phyloP scores from a whole-genome alignment of 2,329 filamentous ascomycete genomes.

The Thermomyces lanuginosus region DNA sequence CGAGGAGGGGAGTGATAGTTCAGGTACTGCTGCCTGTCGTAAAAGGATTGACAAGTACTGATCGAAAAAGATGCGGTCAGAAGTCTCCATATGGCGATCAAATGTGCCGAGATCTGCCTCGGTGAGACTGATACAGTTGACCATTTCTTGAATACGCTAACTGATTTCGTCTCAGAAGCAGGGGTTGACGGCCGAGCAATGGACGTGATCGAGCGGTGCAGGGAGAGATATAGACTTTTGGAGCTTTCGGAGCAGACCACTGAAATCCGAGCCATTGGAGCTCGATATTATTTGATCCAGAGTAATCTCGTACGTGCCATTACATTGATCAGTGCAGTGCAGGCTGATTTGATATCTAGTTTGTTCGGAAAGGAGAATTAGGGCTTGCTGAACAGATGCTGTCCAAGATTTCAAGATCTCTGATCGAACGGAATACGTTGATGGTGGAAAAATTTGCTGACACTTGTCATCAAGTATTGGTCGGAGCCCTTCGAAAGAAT shows the following conservation, averaged over 20 bases:
- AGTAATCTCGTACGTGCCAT: no score
- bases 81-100: conserved; percentile 3
- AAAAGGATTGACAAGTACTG: background rate
- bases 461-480: conserved; percentile 57
- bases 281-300: no score
- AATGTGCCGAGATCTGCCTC: conserved; percentile 5
- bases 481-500: conserved; percentile 36
- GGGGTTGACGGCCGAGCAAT: no score
- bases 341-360: conserved; percentile 30
- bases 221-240: no score
- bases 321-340: conserved; percentile 2
- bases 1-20: conserved; percentile 3
- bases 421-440: conserved; percentile 28
- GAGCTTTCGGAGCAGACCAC: no score
- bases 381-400: conserved; percentile 71
- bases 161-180: no score
- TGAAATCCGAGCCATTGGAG: no score
- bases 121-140: no score
- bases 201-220: no score
- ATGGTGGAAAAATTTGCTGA: conserved; percentile 49
- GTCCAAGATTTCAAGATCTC: conserved; percentile 35
- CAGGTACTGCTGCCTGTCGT: background rate
- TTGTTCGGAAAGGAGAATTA: conserved; percentile 55
- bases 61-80: conserved; percentile 1
- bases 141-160: background rate